Conservation (phyloP, 768 basidiomycete genomes). For the Suillus spraguei region DNA sequence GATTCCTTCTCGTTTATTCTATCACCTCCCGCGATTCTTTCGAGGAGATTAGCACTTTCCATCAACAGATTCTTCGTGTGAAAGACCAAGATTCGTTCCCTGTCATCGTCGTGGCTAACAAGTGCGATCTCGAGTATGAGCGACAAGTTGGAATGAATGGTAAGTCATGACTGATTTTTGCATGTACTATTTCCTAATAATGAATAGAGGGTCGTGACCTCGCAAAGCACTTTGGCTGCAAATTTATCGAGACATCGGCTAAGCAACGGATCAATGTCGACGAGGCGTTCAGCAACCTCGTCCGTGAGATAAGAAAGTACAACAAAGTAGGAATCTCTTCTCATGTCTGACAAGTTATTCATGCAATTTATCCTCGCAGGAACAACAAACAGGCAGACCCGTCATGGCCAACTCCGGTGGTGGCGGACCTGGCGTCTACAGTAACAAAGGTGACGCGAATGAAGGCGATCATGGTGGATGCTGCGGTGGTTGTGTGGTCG, state of each 20-base stretch:
- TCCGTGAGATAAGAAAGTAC: slow-evolving; percentile 91
- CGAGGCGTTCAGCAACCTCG: slow-evolving; percentile 91
- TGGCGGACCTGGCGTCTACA: slow-evolving; percentile 51
- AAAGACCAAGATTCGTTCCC: slow-evolving; percentile 97
- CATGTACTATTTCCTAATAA: slow-evolving; percentile 2
- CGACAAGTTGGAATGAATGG: slow-evolving; percentile 96
- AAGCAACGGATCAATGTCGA: slow-evolving; percentile 97
- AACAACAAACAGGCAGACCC: slow-evolving; percentile 79
- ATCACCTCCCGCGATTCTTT: slow-evolving; percentile 98
- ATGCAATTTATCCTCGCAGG: slow-evolving; percentile 40
- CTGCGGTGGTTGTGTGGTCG: slow-evolving; percentile 72
- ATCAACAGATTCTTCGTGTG: slow-evolving; percentile 94
- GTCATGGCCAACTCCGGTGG: slow-evolving; percentile 48
- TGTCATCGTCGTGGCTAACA: slow-evolving; percentile 97
- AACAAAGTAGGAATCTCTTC: slow-evolving; percentile 67
- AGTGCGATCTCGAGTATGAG: slow-evolving; percentile 94
- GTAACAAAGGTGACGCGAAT: slow-evolving; percentile 42
- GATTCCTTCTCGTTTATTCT: slow-evolving; percentile 96
- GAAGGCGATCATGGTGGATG: slow-evolving; percentile 63
- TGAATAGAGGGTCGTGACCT: slow-evolving; percentile 92
- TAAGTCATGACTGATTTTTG: slow-evolving; percentile 33
- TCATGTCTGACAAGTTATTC: slow-evolving; percentile 2
- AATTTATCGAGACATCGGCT: slow-evolving; percentile 95
- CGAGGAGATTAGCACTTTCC: slow-evolving; percentile 95
- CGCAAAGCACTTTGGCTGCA: slow-evolving; percentile 92